A percentile compares a stretch with the other conserved stretches of the same genome.
Evolutionary conservation across 768 basidiomycete species (phyloP).

Genomic region (Amanita polypyramis): DNA sequence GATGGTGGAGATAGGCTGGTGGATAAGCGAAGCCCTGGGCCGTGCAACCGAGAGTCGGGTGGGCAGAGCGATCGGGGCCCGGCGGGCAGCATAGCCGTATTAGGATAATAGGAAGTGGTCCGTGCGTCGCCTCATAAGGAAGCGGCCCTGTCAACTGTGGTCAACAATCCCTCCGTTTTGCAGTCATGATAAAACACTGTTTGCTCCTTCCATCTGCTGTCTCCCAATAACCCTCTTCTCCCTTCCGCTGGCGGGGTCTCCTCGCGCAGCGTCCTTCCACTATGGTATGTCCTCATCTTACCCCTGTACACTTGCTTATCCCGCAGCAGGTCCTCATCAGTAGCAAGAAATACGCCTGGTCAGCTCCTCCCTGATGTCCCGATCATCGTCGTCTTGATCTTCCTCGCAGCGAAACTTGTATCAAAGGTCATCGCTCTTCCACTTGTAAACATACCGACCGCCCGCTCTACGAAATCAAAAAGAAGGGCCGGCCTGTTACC

Average conservation of each 20-base stretch:
- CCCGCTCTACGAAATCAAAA: constrained; percentile 85
- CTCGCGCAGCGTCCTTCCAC: constrained; percentile 19
- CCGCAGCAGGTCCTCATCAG: constrained; percentile 55
- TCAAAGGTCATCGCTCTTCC: constrained; percentile 89
- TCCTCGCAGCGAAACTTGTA: constrained; percentile 72
- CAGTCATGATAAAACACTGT: constrained; percentile 37
- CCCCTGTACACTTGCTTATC: constrained; percentile 7
- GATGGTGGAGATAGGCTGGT: constrained; percentile 69
- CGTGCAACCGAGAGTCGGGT: constrained; percentile 67
- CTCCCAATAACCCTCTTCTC: constrained; percentile 42
- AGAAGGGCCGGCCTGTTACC: constrained; percentile 85
- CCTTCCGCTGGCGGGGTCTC: constrained; percentile 47
- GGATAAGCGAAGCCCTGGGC: constrained; percentile 65
- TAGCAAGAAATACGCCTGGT: constrained; percentile 80
- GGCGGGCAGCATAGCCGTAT: constrained; percentile 1
- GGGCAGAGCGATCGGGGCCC: constrained; percentile 57
- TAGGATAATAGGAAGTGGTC: constrained; percentile 16
- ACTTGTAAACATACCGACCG: constrained; percentile 83
- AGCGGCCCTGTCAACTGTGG: constrained; percentile 40
- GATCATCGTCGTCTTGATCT: constrained; percentile 10
- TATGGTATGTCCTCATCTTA: constrained; percentile 30
- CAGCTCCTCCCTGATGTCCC: constrained; percentile 16
- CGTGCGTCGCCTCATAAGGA: constrained; percentile 28
- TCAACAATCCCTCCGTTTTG: constrained; percentile 32
- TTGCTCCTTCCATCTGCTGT: constrained; percentile 17